phyloP scores from a whole-genome alignment of 73 alveolate species.

The Stentor coeruleus region DNA sequence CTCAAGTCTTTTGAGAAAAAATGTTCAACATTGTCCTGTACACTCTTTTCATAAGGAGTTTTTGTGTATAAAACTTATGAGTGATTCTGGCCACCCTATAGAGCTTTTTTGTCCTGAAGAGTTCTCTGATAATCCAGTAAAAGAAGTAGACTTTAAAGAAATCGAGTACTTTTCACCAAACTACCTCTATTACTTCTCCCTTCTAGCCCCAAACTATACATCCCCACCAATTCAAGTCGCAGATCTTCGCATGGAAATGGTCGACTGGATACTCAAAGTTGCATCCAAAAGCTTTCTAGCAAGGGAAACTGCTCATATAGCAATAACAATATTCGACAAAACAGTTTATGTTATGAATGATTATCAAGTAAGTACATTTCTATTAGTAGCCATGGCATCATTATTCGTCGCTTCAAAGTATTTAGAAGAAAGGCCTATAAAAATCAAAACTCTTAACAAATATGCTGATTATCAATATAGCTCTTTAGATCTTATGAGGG shows the following conservation, averaged over 20 bases:
- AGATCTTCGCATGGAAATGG: not conserved
- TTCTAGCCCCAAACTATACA: not conserved
- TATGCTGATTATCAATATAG: not conserved
- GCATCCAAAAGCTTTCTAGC: not conserved
- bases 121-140: no score
- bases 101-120: no score
- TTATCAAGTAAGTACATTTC: not conserved
- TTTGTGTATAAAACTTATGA: no score
- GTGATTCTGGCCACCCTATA: no score
- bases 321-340: not conserved
- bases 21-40: no score
- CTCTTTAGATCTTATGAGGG: not conserved
- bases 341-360: not conserved
- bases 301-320: not conserved
- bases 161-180: no score
- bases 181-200: conserved; percentile 2
- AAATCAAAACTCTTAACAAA: not conserved
- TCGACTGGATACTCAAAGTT: not conserved
- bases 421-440: not conserved
- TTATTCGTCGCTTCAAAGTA: not conserved
- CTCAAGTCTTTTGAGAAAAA: no score
- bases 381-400: not conserved
- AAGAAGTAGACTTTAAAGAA: no score
- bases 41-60: no score
- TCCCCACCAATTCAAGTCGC: not conserved